These are phyloP conservation scores for Sugiyamaella chiloensis DNA, from an alignment of 805 yeast genomes.

Conservation along the genomic window DNA sequence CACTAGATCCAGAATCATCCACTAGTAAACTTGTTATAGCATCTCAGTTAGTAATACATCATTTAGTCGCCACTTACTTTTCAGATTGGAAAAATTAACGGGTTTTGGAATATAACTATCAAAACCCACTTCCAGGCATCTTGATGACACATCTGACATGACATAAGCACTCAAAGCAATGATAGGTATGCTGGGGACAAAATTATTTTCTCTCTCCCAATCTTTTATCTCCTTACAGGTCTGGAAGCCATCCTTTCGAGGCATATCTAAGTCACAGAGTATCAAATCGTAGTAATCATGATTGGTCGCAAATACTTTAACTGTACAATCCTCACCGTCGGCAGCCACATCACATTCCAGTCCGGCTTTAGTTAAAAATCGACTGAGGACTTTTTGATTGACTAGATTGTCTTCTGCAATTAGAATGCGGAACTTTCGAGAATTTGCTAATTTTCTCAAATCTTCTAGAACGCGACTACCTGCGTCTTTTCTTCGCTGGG, in stretches of 20 bases:
- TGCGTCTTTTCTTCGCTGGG: conserved; percentile 20
- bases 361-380: conserved; percentile 31
- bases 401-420: conserved; percentile 92
- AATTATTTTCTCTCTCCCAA: conserved; percentile 27
- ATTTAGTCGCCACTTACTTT: no score
- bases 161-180: conserved; percentile 36
- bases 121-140: conserved; percentile 32
- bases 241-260: conserved; percentile 35
- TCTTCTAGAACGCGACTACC: conserved; percentile 25
- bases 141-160: conserved; percentile 33
- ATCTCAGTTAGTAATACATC: no score
- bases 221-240: conserved; percentile 33
- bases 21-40: no score
- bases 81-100: conserved; percentile 29
- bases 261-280: conserved; percentile 36
- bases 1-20: no score
- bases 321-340: conserved; percentile 33
- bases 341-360: conserved; percentile 30
- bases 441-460: conserved; percentile 19
- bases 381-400: conserved; percentile 80
- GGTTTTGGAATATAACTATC: conserved; percentile 34
- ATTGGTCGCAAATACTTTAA: conserved; percentile 21
- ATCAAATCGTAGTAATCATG: conserved; percentile 29
- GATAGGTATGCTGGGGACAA: conserved; percentile 26
- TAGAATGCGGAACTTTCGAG: conserved; percentile 41